These are phyloP conservation scores for Solanum rostratum DNA, from an alignment of 257 asterid species.

Conservation along the genomic window DNA sequence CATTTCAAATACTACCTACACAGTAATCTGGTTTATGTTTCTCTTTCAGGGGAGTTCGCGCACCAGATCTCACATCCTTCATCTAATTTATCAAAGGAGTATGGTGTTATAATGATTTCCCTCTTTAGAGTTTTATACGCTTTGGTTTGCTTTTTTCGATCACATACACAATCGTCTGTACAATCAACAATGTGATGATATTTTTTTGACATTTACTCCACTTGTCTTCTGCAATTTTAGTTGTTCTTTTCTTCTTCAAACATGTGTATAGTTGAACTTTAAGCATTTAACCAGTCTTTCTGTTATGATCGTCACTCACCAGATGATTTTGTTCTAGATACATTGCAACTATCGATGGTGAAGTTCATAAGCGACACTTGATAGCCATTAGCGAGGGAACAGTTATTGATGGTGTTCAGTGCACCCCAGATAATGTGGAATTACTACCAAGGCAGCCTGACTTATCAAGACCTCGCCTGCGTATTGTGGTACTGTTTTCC, in stretches of 20 bases:
- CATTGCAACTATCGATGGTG: conserved; percentile 71
- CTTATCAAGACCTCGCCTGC: conserved; percentile 62
- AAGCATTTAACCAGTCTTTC: neutral
- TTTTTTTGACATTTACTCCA: neutral
- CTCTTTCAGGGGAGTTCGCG: conserved; percentile 75
- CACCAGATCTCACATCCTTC: conserved; percentile 94
- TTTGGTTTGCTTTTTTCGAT: neutral
- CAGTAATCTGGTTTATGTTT: conserved; percentile 1
- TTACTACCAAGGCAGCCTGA: conserved; percentile 76
- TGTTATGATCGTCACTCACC: neutral
- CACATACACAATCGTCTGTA: neutral
- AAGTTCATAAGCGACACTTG: conserved; percentile 58
- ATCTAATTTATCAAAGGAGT: conserved; percentile 87
- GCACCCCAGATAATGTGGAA: conserved; percentile 84
- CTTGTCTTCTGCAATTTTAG: neutral
- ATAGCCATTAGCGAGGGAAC: conserved; percentile 79
- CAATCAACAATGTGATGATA: neutral
- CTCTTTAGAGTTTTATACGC: neutral
- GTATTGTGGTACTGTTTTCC: conserved; percentile 66
- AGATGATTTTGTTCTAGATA: conserved; percentile 38
- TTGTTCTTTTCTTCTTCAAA: conserved; percentile 2
- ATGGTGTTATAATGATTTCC: conserved; percentile 16
- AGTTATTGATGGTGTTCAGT: conserved; percentile 66
- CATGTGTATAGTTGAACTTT: neutral
- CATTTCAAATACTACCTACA: neutral